Evolutionary conservation across 495 filamentous ascomycete genomes (phyloP).

Genomic region (Penicillium tannophilum): DNA sequence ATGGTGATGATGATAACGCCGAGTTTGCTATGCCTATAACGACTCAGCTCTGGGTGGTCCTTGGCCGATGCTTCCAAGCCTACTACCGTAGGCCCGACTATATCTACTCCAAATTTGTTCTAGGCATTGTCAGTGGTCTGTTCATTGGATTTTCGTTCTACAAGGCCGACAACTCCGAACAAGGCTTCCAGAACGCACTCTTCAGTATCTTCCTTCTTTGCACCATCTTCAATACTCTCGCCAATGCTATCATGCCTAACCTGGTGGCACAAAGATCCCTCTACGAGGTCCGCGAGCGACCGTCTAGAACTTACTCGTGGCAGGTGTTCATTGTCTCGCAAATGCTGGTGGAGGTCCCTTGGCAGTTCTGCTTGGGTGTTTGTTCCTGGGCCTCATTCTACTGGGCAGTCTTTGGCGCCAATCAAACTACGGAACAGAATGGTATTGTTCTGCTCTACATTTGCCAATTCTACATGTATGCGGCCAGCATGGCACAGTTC

Average conservation of each 20-base stretch:
- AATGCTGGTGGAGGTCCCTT: conserved; percentile 55
- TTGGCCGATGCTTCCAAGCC: conserved; percentile 46
- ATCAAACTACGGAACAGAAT: conserved; percentile 42
- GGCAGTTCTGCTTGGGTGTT: conserved; percentile 44
- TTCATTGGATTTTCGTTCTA: conserved; percentile 91
- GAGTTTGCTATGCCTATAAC: conserved; percentile 56
- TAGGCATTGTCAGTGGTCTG: conserved; percentile 53
- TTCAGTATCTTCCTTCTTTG: conserved; percentile 81
- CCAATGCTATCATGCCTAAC: conserved; percentile 57
- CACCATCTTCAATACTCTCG: conserved; percentile 70
- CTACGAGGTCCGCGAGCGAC: conserved; percentile 54
- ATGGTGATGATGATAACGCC: conserved; percentile 22
- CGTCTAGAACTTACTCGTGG: conserved; percentile 54
- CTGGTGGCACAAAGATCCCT: conserved; percentile 51
- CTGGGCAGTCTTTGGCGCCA: conserved; percentile 45
- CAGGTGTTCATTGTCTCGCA: conserved; percentile 52
- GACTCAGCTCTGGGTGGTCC: conserved; percentile 50
- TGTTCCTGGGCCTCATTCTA: conserved; percentile 52
- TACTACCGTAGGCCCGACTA: conserved; percentile 58
- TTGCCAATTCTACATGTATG: conserved; percentile 50
- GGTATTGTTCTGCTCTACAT: conserved; percentile 55
- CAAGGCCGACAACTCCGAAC: conserved; percentile 52
- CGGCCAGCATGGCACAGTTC: conserved; percentile 52
- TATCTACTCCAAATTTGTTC: conserved; percentile 49
- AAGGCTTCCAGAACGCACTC: conserved; percentile 81